Conservation (phyloP, 2,329 filamentous ascomycete species). For the Boeremia exigua region DNA sequence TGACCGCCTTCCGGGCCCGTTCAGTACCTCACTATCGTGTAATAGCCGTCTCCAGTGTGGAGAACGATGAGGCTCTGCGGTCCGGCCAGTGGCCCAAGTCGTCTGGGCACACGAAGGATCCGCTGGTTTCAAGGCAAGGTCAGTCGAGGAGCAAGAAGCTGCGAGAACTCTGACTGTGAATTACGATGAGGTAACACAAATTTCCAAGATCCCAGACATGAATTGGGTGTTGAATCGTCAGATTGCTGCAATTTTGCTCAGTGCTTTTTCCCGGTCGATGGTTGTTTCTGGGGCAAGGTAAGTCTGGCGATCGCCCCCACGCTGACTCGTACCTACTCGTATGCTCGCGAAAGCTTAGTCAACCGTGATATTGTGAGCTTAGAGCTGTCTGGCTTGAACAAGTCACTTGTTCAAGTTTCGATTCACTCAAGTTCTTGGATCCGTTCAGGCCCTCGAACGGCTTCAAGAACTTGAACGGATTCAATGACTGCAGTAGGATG, state of each 20-base stretch:
- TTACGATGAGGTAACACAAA: neutral
- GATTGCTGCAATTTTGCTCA: slow-evolving; percentile 2
- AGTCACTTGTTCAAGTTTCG: too few species aligned
- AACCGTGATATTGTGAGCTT: neutral
- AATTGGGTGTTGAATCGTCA: neutral
- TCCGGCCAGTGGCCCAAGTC: slow-evolving; percentile 4
- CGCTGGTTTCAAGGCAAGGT: neutral
- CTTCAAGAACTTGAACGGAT: too few species aligned
- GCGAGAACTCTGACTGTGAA: neutral
- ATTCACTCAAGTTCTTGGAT: too few species aligned
- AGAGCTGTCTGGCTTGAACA: too few species aligned
- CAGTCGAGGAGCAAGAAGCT: neutral
- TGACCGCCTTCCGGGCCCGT: slow-evolving; percentile 10
- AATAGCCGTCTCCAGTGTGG: slow-evolving; percentile 14
- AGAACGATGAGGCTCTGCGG: slow-evolving; percentile 18
- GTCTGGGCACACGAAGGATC: slow-evolving; percentile 8
- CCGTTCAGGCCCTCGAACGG: too few species aligned
- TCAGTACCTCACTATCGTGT: slow-evolving; percentile 10
- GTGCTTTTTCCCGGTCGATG: neutral
- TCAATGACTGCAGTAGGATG: too few species aligned
- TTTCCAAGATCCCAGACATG: too few species aligned
- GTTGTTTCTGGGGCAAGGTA: neutral
- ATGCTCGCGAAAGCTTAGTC: neutral
- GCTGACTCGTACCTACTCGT: slow-evolving; percentile 7
- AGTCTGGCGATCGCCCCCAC: slow-evolving; percentile 5